Evolutionary conservation across 495 filamentous ascomycete genomes (phyloP), one percentile per base, ranked within the genome.

Genomic region (Amphirosellinia nigrospora): DNA sequence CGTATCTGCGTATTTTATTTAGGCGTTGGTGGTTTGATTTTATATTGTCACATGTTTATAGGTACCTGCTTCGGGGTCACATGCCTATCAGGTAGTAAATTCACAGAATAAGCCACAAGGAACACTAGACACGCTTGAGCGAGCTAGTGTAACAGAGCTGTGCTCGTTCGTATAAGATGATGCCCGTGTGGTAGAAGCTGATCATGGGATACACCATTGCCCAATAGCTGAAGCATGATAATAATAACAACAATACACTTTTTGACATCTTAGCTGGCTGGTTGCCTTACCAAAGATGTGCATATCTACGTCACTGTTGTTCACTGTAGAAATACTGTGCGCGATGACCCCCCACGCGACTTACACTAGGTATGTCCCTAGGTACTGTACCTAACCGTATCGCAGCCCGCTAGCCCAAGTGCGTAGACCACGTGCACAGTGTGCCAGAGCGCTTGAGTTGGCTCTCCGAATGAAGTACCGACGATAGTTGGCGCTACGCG

Each of bases 381-480:
- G 4, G 16, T 30, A 53, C 45, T 8, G 46, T 50, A 50, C n/a
- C 8, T 60, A 21, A 38, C 30, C 30, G 10, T 36, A 10, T 9
- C 56, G 13, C 34, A 39, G 56, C 16, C 36, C 36, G 34, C 56
- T 41, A 60, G 21, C 19, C 55, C n/a, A 21, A n/a, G 55, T 7
- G 21, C 48, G 23, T 34, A 28, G 32, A 26, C 66, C 45, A 69
- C 53, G 45, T 62, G 66, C 53, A 69, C 66, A 61, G 66, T 69
- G 66, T 34, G 41, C 56, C 21, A 36, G n/a, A 41, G 13, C 58
- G 1, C 4, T 21, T 8, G 21, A 2, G 52, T 15, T 16, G 28
- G 19, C 45, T 52, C 55, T 48, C 10, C n/a, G n/a, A 66, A 53
- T 36, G 32, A 11, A 11, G 63, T 53, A 53, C n/a, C 34, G 13